These are phyloP conservation scores for Dipteronia dyeriana DNA, from an alignment of 345 rosid genomes.

Conservation along the genomic window DNA sequence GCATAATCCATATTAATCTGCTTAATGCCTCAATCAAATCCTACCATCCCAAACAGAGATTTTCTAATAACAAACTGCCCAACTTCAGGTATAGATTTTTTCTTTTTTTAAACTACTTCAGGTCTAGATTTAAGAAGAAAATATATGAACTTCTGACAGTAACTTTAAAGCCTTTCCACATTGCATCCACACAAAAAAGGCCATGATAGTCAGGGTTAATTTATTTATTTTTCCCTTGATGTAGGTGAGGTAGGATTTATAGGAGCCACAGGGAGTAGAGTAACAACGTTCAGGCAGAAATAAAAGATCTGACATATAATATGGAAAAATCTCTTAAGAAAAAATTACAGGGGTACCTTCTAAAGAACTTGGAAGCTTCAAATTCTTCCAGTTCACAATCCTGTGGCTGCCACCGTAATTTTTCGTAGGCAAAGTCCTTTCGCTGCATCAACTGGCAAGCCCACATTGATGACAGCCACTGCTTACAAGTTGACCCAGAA, in stretches of 20 bases:
- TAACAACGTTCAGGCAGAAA: background rate
- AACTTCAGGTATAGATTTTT: background rate
- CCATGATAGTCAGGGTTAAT: background rate
- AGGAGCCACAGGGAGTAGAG: background rate
- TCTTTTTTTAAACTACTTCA: no score
- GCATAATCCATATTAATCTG: background rate
- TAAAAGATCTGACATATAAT: background rate
- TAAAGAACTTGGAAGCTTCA: constrained; percentile 68
- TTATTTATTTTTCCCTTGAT: background rate
- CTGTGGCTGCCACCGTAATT: constrained; percentile 81
- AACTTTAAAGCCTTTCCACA: background rate
- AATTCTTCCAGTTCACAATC: constrained; percentile 80
- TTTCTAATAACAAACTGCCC: background rate
- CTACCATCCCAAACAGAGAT: background rate
- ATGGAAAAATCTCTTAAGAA: background rate
- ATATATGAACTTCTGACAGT: background rate
- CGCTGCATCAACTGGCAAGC: constrained; percentile 92
- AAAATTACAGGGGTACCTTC: constrained; percentile 46
- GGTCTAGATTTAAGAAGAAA: constrained; percentile 7
- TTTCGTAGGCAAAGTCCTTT: constrained; percentile 78
- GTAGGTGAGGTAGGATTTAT: background rate
- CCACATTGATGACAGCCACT: constrained; percentile 94
- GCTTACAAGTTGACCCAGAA: constrained; percentile 81
- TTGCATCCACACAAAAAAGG: background rate
- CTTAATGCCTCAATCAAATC: background rate